These are phyloP conservation scores for Phaeosphaeria sp. DNA, from an alignment of 2,329 filamentous ascomycete genomes.

Conservation along the genomic window DNA sequence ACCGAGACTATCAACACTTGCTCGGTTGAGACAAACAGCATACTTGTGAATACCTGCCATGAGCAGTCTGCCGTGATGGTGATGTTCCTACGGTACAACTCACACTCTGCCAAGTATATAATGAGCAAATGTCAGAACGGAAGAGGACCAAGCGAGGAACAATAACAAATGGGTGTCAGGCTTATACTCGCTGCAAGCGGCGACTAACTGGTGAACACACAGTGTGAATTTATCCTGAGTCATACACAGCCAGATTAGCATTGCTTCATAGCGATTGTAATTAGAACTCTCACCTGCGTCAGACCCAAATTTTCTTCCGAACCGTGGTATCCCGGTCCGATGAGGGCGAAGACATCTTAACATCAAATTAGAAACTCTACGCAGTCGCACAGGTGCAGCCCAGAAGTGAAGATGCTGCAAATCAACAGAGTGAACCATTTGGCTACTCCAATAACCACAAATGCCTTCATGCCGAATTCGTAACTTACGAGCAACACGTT, in stretches of 20 bases:
- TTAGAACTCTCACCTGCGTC: neutral
- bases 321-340: neutral
- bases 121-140: neutral
- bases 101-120: neutral
- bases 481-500: neutral
- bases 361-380: neutral
- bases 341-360: neutral
- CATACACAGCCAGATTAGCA: neutral
- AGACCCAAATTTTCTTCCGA: neutral
- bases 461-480: neutral
- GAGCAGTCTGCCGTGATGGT: neutral
- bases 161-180: neutral
- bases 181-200: neutral
- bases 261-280: neutral
- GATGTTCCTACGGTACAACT: neutral
- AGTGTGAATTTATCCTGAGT: neutral
- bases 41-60: neutral
- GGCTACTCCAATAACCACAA: neutral
- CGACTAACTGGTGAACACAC: neutral
- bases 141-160: neutral
- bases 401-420: neutral
- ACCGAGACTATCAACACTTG: neutral
- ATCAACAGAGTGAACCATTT: neutral
- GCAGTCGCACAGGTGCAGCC: neutral
- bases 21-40: neutral